Conservation (phyloP, 495 filamentous ascomycete species). For the Penicillium atrosanguineum region DNA sequence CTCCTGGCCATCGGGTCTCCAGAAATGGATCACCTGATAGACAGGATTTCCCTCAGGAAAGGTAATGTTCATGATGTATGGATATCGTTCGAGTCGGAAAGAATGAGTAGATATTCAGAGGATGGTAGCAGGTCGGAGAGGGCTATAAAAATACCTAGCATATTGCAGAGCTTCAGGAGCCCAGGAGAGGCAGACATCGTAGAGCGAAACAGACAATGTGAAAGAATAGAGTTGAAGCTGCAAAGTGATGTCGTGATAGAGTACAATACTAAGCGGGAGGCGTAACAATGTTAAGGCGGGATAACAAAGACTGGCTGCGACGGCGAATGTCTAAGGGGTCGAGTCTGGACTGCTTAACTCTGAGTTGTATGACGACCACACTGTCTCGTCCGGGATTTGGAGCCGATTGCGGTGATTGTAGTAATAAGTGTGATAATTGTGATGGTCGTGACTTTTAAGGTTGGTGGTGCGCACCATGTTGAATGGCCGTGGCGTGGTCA, state of each 20-base stretch:
- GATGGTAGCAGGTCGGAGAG: not conserved
- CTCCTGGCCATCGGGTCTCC: conserved; percentile 46
- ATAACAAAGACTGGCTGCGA: conserved; percentile 6
- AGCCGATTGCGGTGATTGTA: not conserved
- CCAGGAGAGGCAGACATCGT: conserved; percentile 36
- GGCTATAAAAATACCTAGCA: conserved; percentile 8
- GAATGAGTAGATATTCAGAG: not conserved
- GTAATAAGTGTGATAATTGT: not conserved
- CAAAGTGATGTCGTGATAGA: conserved; percentile 2
- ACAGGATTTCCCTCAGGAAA: conserved; percentile 42
- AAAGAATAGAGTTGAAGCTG: conserved; percentile 2
- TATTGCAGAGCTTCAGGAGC: not conserved
- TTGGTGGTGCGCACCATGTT: too few relatives aligned
- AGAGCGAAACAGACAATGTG: conserved; percentile 30
- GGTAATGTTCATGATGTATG: not conserved
- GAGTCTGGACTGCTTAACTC: not conserved
- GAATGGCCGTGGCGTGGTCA: too few relatives aligned
- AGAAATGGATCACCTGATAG: conserved; percentile 57
- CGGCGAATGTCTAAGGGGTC: not conserved
- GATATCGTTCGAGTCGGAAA: not conserved
- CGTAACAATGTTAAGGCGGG: conserved; percentile 26
- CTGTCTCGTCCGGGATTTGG: not conserved
- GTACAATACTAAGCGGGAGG: conserved; percentile 26
- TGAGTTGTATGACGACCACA: not conserved
- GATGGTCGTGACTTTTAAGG: not conserved